phyloP scores from a whole-genome alignment of 192 early-diverging fungal species.

The Rhizophagus clarus region DNA sequence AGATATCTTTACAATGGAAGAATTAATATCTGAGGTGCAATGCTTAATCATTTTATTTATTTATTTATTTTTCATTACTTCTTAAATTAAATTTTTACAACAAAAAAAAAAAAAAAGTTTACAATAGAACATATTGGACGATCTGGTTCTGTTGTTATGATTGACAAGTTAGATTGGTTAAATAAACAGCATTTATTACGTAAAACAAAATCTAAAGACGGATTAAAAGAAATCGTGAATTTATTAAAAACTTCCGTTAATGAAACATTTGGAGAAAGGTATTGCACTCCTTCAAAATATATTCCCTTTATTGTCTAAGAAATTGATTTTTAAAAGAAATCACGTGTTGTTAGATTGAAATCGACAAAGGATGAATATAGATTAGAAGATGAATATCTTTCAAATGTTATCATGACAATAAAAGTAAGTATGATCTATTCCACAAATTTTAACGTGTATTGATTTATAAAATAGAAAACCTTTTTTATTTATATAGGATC shows the following conservation, averaged over 20 bases:
- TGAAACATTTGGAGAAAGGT: conserved; percentile 33
- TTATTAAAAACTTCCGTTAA: conserved; percentile 41
- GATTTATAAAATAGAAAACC: background rate
- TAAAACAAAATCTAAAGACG: conserved; percentile 45
- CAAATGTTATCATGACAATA: conserved; percentile 47
- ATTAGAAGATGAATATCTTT: conserved; percentile 45
- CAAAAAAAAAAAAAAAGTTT: conserved; percentile 48
- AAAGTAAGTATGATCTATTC: conserved; percentile 34
- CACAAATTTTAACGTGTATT: background rate
- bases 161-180: conserved; percentile 72
- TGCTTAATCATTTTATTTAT: background rate
- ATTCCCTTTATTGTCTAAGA: background rate
- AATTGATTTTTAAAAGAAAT: background rate
- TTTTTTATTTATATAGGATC: conserved; percentile 38
- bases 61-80: background rate
- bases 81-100: background rate
- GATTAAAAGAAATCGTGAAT: conserved; percentile 44
- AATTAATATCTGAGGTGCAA: conserved; percentile 59
- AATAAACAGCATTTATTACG: conserved; percentile 69
- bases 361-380: conserved; percentile 25
- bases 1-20: conserved; percentile 67
- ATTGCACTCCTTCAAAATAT: background rate
- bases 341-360: conserved; percentile 37
- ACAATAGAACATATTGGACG: conserved; percentile 60
- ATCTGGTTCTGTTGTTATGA: conserved; percentile 63